Evolutionary conservation across 495 filamentous ascomycete species (phyloP).

Genomic region (Aspergillus campestris): DNA sequence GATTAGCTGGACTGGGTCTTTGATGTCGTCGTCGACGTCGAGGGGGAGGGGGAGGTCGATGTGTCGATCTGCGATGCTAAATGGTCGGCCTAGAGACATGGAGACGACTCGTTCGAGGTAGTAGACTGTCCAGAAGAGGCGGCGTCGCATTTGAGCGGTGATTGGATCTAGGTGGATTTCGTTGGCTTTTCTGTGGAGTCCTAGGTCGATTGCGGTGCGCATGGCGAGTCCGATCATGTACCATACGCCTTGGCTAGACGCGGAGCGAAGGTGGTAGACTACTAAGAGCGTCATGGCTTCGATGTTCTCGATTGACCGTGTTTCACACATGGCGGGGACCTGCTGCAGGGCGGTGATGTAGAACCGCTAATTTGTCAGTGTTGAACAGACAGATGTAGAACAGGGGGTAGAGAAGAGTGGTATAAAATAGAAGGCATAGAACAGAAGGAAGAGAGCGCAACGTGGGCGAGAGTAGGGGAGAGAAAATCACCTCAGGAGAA

Average conservation of each 20-base stretch:
- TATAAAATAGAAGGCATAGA: not conserved
- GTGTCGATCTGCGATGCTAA: constrained; percentile 44
- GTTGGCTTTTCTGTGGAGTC: constrained; percentile 42
- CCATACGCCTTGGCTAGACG: constrained; percentile 47
- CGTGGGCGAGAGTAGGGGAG: not conserved
- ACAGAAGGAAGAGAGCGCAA: not conserved
- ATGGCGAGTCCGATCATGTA: constrained; percentile 50
- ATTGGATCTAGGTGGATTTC: constrained; percentile 39
- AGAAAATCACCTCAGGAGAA: constrained; percentile 29
- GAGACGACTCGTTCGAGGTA: constrained; percentile 44
- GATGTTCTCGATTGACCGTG: constrained; percentile 44
- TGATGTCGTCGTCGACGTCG: constrained; percentile 39
- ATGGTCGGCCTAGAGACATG: constrained; percentile 43
- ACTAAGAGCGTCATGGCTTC: constrained; percentile 49
- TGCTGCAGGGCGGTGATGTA: constrained; percentile 44
- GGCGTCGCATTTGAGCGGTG: constrained; percentile 39
- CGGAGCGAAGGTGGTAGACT: constrained; percentile 43
- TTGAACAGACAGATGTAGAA: not conserved
- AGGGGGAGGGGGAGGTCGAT: constrained; percentile 44
- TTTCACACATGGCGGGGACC: constrained; percentile 41
- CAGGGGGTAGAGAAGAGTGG: not conserved
- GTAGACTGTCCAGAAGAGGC: constrained; percentile 48
- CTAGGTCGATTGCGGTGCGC: constrained; percentile 46
- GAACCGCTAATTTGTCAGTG: constrained; percentile 22
- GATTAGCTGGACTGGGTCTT: constrained; percentile 34